Percentiles rank a stretch among this genome's conserved stretches.
Conservation (phyloP, 306 rosid species). For the Spatholobus suberectus region DNA sequence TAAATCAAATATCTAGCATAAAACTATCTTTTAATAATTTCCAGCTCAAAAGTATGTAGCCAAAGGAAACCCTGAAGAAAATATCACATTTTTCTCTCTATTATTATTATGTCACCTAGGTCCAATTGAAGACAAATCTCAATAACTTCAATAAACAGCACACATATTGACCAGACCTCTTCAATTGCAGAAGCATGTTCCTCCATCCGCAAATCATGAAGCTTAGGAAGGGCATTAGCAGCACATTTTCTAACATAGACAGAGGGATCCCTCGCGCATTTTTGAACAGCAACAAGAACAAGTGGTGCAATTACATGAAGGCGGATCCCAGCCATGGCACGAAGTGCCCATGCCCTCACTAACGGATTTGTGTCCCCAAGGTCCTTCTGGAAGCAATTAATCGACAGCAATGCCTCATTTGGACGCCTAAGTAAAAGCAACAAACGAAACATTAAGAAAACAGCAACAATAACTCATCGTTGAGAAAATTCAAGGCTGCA, state of each 20-base stretch:
- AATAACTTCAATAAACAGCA: neutral
- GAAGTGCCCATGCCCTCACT: slow-evolving; percentile 97
- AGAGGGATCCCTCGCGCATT: slow-evolving; percentile 94
- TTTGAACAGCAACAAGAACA: slow-evolving; percentile 87
- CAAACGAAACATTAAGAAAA: slow-evolving; percentile 33
- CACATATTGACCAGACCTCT: slow-evolving; percentile 67
- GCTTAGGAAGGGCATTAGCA: slow-evolving; percentile 96
- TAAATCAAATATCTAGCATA: slow-evolving; percentile 26
- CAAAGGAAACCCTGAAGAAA: slow-evolving; percentile 24
- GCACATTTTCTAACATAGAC: slow-evolving; percentile 93
- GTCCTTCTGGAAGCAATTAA: slow-evolving; percentile 94
- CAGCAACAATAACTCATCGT: neutral
- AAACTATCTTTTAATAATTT: slow-evolving; percentile 29
- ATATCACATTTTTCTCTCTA: neutral
- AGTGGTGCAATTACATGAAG: slow-evolving; percentile 89
- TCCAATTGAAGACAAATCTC: slow-evolving; percentile 22
- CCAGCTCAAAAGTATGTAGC: slow-evolving; percentile 29
- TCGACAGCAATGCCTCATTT: slow-evolving; percentile 91
- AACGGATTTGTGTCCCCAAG: slow-evolving; percentile 83
- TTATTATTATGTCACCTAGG: slow-evolving; percentile 1
- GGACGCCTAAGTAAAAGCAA: slow-evolving; percentile 75
- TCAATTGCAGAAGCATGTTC: slow-evolving; percentile 73
- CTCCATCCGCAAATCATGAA: slow-evolving; percentile 88
- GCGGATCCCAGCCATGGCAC: slow-evolving; percentile 97
- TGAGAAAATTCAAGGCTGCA: neutral